These are phyloP conservation scores for Rhizoclosmatium sp. DNA, from an alignment of 192 early-diverging fungal species.

Conservation along the genomic window DNA sequence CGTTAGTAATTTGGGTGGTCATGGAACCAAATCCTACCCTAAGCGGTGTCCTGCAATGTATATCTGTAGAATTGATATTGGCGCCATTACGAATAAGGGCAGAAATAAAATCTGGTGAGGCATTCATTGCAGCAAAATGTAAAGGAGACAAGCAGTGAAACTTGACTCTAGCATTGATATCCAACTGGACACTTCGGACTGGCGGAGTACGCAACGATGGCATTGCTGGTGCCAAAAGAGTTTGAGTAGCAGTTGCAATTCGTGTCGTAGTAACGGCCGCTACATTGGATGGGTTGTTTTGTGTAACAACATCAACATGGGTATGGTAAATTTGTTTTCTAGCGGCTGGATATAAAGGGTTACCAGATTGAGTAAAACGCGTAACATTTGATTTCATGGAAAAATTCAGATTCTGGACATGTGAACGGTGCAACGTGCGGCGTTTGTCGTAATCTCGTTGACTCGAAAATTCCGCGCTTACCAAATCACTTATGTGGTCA, in stretches of 20 bases:
- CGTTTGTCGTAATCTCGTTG: conserved; percentile 8
- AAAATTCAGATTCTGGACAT: neutral
- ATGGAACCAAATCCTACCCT: neutral
- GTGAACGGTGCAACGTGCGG: neutral
- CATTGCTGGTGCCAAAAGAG: neutral
- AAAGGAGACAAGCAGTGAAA: conserved; percentile 32
- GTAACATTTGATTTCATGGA: no score
- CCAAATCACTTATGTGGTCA: conserved; percentile 10
- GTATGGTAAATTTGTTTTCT: neutral
- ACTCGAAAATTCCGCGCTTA: neutral
- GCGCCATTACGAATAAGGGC: conserved; percentile 28
- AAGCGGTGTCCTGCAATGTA: conserved; percentile 33
- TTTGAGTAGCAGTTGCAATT: neutral
- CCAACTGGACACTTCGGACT: neutral
- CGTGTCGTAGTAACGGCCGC: neutral
- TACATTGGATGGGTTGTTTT: neutral
- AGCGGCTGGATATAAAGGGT: neutral
- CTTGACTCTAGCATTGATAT: conserved; percentile 34
- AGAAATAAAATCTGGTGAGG: conserved; percentile 22
- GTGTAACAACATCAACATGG: neutral
- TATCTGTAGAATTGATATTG: conserved; percentile 29
- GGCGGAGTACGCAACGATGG: neutral
- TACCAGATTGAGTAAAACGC: no score
- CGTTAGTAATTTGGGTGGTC: neutral
- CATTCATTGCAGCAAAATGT: conserved; percentile 44